Conservation (phyloP, 805 yeast genomes). For the Jamesozyma gamospora region DNA sequence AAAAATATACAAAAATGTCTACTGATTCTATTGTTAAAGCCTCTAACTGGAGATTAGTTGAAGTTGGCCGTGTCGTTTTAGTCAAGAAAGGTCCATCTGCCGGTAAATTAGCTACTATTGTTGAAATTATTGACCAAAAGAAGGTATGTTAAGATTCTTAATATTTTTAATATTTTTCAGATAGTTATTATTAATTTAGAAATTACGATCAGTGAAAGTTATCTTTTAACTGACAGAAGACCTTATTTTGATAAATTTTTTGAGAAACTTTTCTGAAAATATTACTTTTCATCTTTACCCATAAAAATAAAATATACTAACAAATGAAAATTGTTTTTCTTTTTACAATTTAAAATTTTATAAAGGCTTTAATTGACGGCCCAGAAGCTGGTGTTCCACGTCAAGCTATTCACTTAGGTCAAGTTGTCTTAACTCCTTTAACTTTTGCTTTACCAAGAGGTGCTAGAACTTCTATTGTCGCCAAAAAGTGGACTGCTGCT, state of each 20-base stretch:
- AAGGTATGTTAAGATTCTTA: conserved; percentile 54
- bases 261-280: no score
- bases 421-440: conserved; percentile 87
- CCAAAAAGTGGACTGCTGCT: conserved; percentile 90
- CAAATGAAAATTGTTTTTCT: conserved; percentile 1
- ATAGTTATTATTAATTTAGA: no score
- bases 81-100: conserved; percentile 63
- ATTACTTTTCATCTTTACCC: no score
- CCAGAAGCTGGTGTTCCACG: conserved; percentile 83
- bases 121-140: conserved; percentile 98
- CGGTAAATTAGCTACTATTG: conserved; percentile 90
- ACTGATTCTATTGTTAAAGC: conserved; percentile 76
- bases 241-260: not conserved
- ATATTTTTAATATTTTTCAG: no score
- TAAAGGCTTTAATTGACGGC: conserved; percentile 95
- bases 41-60: conserved; percentile 98
- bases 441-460: conserved; percentile 91
- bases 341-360: no score
- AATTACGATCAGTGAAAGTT: no score
- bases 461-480: conserved; percentile 73
- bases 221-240: no score
- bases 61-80: conserved; percentile 98
- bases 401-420: conserved; percentile 81
- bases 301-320: conserved; percentile 1
- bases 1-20: conserved; percentile 39